Evolutionary conservation across 2,329 filamentous ascomycete genomes (phyloP).

Genomic region (Penicillium palitans): DNA sequence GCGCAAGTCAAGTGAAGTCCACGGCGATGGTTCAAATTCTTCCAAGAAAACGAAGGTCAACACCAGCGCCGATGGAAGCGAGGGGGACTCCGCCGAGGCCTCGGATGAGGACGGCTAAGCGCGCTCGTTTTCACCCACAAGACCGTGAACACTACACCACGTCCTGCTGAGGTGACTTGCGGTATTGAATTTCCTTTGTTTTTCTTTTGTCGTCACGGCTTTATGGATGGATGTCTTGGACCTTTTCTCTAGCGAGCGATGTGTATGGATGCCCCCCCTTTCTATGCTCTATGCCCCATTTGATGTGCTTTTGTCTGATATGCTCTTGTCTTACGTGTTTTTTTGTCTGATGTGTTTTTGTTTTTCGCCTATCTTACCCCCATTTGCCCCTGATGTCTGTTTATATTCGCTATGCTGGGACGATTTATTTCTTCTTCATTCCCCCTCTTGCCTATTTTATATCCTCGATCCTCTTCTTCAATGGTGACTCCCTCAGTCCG

Average conservation of each 20-base stretch:
- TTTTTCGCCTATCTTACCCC: conserved; percentile 16
- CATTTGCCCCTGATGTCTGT: conserved; percentile 18
- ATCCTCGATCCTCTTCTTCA: conserved; percentile 3
- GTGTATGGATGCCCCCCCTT: conserved; percentile 29
- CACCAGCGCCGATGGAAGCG: conserved; percentile 54
- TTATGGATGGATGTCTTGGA: conserved; percentile 35
- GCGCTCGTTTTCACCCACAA: not conserved
- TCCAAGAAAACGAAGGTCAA: conserved; percentile 56
- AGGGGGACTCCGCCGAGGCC: conserved; percentile 49
- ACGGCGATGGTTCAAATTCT: conserved; percentile 44
- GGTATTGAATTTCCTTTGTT: conserved; percentile 19
- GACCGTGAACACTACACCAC: not conserved
- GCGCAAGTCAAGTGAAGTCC: conserved; percentile 52
- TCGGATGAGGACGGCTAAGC: conserved; percentile 54
- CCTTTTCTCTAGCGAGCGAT: conserved; percentile 39
- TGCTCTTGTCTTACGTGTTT: conserved; percentile 13
- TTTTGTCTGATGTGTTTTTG: conserved; percentile 12
- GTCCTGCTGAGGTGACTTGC: conserved; percentile 11
- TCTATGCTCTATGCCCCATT: conserved; percentile 23
- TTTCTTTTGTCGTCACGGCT: conserved; percentile 29
- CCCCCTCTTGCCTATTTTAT: conserved; percentile 7
- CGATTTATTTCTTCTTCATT: conserved; percentile 13
- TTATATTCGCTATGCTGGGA: conserved; percentile 20
- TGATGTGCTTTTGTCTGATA: conserved; percentile 13
- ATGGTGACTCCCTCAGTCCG: conserved; percentile 14